Conservation (phyloP, 2,329 filamentous ascomycete species). For the Trichoderma breve region DNA sequence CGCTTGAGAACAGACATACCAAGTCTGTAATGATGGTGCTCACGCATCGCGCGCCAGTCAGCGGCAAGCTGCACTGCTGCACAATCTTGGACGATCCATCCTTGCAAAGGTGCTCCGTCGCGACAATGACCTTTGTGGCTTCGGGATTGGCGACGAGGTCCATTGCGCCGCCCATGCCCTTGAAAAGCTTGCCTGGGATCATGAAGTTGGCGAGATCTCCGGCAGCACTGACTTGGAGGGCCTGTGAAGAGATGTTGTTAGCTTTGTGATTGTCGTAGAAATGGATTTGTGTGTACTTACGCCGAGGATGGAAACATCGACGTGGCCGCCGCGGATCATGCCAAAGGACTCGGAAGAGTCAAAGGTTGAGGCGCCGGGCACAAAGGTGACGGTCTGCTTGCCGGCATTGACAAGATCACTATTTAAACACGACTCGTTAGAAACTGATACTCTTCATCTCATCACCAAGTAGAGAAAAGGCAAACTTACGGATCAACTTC, state of each 20-base stretch:
- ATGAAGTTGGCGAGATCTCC: constrained; percentile 88
- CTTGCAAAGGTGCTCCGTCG: constrained; percentile 68
- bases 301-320: constrained; percentile 80
- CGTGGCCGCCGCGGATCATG: constrained; percentile 83
- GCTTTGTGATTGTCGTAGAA: constrained; percentile 7
- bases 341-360: constrained; percentile 79
- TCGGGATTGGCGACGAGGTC: constrained; percentile 70
- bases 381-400: constrained; percentile 80
- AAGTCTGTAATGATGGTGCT: constrained; percentile 73
- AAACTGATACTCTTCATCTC: too few species aligned
- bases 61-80: constrained; percentile 59
- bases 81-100: constrained; percentile 67
- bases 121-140: constrained; percentile 69
- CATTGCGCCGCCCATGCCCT: constrained; percentile 83
- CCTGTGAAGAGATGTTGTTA: constrained; percentile 32
- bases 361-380: constrained; percentile 74
- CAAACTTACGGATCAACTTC: constrained; percentile 61
- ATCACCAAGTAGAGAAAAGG: neutral
- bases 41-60: constrained; percentile 66
- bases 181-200: constrained; percentile 83
- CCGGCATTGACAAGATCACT: constrained; percentile 80
- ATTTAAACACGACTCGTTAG: neutral
- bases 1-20: constrained; percentile 43
- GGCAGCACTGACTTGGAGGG: constrained; percentile 73
- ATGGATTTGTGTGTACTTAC: constrained; percentile 33